phyloP scores from a whole-genome alignment of 768 basidiomycete species.

The Psilocybe cyanescens region DNA sequence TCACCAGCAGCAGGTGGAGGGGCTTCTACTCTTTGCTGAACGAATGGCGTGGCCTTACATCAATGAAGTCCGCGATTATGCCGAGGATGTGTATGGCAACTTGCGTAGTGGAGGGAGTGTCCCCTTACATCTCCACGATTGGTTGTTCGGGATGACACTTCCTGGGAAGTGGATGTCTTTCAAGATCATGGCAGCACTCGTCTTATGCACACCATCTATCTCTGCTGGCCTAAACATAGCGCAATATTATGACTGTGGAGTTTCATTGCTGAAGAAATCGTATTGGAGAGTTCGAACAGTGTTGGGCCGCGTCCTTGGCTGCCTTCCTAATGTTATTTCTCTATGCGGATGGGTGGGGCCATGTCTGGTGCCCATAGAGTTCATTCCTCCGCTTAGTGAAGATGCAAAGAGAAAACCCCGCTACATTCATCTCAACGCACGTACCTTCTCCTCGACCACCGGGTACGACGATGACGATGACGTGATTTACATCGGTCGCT shows the following conservation, averaged over 20 bases:
- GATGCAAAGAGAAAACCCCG: neutral
- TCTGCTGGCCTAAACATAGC: neutral
- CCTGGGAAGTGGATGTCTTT: neutral
- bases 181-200: neutral
- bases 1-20: neutral
- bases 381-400: neutral
- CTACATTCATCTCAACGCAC: neutral
- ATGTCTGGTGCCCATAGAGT: neutral
- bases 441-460: neutral
- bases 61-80: neutral
- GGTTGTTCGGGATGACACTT: neutral
- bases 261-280: neutral
- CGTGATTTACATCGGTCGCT: neutral
- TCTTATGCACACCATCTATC: neutral
- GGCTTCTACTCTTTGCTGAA: neutral
- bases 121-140: neutral
- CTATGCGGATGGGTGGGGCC: neutral
- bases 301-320: neutral
- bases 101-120: neutral
- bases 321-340: neutral
- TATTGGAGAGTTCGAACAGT: neutral
- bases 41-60: neutral
- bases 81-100: neutral
- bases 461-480: neutral
- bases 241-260: neutral